Conservation (phyloP, 2,329 filamentous ascomycete species). For the Arthrobotrys sphaeroides region DNA sequence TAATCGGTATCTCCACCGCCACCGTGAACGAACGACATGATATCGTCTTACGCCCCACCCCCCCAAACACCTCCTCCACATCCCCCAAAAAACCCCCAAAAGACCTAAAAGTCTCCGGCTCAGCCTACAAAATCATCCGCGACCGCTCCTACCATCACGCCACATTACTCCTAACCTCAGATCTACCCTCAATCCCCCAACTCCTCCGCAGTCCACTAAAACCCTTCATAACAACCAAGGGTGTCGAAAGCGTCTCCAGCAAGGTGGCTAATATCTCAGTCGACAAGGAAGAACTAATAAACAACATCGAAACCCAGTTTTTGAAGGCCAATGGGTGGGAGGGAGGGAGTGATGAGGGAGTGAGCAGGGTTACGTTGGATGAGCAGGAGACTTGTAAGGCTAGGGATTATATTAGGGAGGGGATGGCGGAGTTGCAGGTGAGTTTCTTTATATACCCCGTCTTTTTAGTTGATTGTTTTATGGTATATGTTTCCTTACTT, state of each 20-base stretch:
- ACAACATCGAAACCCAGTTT: conserved; percentile 73
- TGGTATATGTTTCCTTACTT: not conserved
- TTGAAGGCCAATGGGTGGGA: conserved; percentile 52
- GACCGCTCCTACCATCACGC: conserved; percentile 88
- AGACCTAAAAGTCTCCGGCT: conserved; percentile 80
- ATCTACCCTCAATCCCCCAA: conserved; percentile 73
- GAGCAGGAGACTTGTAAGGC: conserved; percentile 61
- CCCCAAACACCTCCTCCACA: too few species aligned
- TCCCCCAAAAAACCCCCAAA: conserved; percentile 9
- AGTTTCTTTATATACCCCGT: not conserved
- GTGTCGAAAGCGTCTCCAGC: conserved; percentile 90
- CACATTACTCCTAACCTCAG: conserved; percentile 82
- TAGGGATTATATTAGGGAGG: conserved; percentile 69
- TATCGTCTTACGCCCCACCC: conserved; percentile 75
- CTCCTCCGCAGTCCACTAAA: conserved; percentile 82
- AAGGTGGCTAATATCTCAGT: conserved; percentile 80
- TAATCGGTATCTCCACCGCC: conserved; percentile 69
- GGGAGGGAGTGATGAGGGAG: not conserved
- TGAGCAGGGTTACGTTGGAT: conserved; percentile 69
- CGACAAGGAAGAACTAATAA: conserved; percentile 64
- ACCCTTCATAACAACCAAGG: conserved; percentile 78
- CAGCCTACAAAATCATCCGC: conserved; percentile 90
- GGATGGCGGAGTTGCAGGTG: conserved; percentile 72
- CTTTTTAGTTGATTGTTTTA: not conserved
- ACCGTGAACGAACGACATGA: conserved; percentile 91